phyloP scores from a whole-genome alignment of 176 grass and related monocot species.

The Oryza meridionalis region DNA sequence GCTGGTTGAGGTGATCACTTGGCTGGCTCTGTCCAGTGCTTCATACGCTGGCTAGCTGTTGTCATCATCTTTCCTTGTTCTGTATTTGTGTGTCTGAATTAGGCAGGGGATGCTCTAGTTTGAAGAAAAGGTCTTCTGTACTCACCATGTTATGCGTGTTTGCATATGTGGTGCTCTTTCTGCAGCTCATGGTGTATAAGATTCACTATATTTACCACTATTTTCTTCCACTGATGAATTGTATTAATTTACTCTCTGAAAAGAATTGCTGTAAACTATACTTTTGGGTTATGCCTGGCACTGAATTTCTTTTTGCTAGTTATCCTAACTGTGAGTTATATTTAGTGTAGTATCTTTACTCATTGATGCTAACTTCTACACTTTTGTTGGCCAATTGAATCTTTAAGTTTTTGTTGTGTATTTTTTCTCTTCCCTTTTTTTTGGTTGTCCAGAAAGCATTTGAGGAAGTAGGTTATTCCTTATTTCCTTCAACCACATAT shows the following conservation, averaged over 20 bases:
- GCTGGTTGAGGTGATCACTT: neutral
- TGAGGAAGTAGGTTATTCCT: neutral
- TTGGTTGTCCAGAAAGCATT: neutral
- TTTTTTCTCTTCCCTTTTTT: neutral
- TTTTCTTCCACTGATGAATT: slow-evolving; percentile 4
- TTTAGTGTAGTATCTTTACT: neutral
- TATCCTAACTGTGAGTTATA: neutral
- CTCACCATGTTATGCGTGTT: neutral
- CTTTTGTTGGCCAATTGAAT: neutral
- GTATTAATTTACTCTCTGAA: neutral
- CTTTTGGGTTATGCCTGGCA: neutral
- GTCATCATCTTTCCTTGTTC: neutral
- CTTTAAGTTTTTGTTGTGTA: neutral
- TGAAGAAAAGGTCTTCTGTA: neutral
- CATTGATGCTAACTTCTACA: neutral
- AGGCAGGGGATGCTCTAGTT: neutral
- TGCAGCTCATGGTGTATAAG: neutral
- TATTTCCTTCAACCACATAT: neutral
- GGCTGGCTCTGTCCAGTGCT: neutral
- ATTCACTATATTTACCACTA: neutral
- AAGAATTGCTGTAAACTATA: neutral
- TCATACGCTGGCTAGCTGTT: neutral
- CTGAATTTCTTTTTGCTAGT: neutral
- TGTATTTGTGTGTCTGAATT: neutral
- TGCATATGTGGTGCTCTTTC: neutral